Percentiles rank a stretch among this genome's conserved stretches.
Conservation (phyloP, 2,329 filamentous ascomycete genomes). For the Stachybotrys chlorohalonatus region DNA sequence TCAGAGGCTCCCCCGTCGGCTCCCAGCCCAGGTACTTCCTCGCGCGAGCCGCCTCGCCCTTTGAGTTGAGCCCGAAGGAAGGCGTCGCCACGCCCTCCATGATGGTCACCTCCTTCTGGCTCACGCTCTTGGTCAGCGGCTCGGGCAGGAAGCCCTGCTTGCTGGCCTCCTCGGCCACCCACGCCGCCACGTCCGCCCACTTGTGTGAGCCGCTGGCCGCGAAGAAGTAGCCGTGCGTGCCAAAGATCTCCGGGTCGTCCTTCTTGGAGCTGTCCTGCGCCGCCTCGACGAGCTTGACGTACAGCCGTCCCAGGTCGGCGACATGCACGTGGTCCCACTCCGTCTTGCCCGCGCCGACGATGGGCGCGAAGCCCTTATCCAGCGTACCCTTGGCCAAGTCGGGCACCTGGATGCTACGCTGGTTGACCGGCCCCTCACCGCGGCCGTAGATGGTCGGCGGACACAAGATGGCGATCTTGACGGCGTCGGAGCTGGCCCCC, state of each 20-base stretch:
- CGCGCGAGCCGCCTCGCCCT: constrained; percentile 31
- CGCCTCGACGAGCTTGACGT: constrained; percentile 35
- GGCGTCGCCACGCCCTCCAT: constrained; percentile 14
- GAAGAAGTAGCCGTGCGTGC: constrained; percentile 56
- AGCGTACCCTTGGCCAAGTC: constrained; percentile 30
- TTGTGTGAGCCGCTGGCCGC: constrained; percentile 48
- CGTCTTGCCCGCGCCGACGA: constrained; percentile 32
- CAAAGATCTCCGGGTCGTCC: constrained; percentile 53
- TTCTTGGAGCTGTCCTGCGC: constrained; percentile 46
- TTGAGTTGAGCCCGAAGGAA: constrained; percentile 32
- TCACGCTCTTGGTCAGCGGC: constrained; percentile 14
- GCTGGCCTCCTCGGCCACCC: constrained; percentile 43
- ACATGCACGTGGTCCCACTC: constrained; percentile 47
- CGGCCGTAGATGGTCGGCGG: constrained; percentile 43
- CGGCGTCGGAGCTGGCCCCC: constrained; percentile 22
- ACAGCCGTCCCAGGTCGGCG: constrained; percentile 34
- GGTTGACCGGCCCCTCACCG: constrained; percentile 39
- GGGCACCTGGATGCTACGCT: constrained; percentile 40
- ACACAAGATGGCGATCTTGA: constrained; percentile 36
- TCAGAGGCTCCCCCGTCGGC: constrained; percentile 23
- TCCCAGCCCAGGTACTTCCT: constrained; percentile 37
- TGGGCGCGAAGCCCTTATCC: constrained; percentile 31
- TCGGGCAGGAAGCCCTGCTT: constrained; percentile 22
- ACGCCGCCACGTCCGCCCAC: constrained; percentile 52
- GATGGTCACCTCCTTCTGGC: constrained; percentile 17